Percentiles rank a stretch among this genome's conserved stretches.
Evolutionary conservation across 371 early-diverging fungal genomes (phyloP).

Genomic region (Mucor saturninus): DNA sequence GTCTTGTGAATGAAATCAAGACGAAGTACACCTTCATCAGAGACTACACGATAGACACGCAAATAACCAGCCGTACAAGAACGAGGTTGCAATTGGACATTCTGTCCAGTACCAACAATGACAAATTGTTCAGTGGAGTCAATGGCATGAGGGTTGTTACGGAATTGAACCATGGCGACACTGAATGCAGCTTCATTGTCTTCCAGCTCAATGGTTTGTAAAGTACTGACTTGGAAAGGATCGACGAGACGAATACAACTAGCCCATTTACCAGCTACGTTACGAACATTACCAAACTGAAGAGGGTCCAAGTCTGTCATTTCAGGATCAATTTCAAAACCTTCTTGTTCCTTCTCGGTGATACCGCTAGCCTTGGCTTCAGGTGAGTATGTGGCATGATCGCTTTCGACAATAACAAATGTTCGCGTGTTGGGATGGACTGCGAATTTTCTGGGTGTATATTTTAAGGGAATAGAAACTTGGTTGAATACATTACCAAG

Average conservation of each 20-base stretch:
- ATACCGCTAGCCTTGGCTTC: constrained; percentile 63
- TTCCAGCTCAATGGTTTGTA: constrained; percentile 75
- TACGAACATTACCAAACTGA: constrained; percentile 78
- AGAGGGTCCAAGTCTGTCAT: constrained; percentile 49
- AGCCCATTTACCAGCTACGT: constrained; percentile 83
- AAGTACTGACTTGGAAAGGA: constrained; percentile 80
- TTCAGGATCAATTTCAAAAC: constrained; percentile 57
- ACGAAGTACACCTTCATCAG: constrained; percentile 43
- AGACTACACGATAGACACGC: constrained; percentile 74
- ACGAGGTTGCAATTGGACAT: constrained; percentile 74
- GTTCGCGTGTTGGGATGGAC: constrained; percentile 74
- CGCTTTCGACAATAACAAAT: constrained; percentile 90
- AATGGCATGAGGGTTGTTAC: constrained; percentile 54
- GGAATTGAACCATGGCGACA: constrained; percentile 76
- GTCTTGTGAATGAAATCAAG: constrained; percentile 89
- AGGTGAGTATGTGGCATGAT: constrained; percentile 79
- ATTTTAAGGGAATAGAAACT: constrained; percentile 80
- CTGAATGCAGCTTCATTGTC: constrained; percentile 91
- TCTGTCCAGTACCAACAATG: constrained; percentile 87
- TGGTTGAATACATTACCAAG: constrained; percentile 86
- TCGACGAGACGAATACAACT: constrained; percentile 86
- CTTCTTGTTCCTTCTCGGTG: constrained; percentile 57
- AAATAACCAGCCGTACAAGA: constrained; percentile 74
- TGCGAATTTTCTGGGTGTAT: constrained; percentile 88
- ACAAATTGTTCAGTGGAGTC: constrained; percentile 59